These are phyloP conservation scores for Penicillium crustosum DNA, from an alignment of 2,329 filamentous ascomycete genomes.

Conservation along the genomic window DNA sequence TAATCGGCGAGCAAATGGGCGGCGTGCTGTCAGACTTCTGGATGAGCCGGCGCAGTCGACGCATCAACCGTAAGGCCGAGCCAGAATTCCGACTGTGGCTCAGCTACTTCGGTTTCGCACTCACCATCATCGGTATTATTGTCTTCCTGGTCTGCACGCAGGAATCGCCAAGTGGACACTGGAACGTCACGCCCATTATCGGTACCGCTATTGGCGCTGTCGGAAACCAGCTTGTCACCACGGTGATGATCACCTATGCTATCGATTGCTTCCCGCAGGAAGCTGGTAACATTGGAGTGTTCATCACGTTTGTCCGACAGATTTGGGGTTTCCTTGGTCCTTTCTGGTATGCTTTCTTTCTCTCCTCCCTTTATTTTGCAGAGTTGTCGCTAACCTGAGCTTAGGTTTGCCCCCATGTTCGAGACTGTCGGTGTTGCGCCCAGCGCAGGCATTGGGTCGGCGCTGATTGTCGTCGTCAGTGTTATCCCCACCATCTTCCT, in stretches of 20 bases:
- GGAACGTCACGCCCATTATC: slow-evolving; percentile 59
- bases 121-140: slow-evolving; percentile 56
- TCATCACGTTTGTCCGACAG: slow-evolving; percentile 57
- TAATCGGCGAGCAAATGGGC: slow-evolving; percentile 63
- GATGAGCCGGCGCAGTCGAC: slow-evolving; percentile 49
- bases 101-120: slow-evolving; percentile 54
- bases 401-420: slow-evolving; percentile 39
- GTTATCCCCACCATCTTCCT: slow-evolving; percentile 34
- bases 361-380: background rate
- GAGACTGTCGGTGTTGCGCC: slow-evolving; percentile 34
- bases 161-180: slow-evolving; percentile 47
- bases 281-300: slow-evolving; percentile 59
- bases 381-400: slow-evolving; percentile 14
- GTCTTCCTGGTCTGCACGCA: slow-evolving; percentile 59
- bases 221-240: slow-evolving; percentile 64
- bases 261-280: slow-evolving; percentile 60
- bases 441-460: slow-evolving; percentile 33
- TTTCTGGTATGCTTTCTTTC: slow-evolving; percentile 34
- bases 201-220: slow-evolving; percentile 55
- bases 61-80: slow-evolving; percentile 40
- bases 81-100: slow-evolving; percentile 61
- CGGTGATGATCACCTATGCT: slow-evolving; percentile 60
- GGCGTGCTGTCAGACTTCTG: slow-evolving; percentile 57
- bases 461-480: slow-evolving; percentile 33
- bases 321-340: slow-evolving; percentile 42